Evolutionary conservation across 495 filamentous ascomycete species (phyloP), one percentile per base, ranked within the genome.

Genomic region (Hypomontagnella submonticulosa): DNA sequence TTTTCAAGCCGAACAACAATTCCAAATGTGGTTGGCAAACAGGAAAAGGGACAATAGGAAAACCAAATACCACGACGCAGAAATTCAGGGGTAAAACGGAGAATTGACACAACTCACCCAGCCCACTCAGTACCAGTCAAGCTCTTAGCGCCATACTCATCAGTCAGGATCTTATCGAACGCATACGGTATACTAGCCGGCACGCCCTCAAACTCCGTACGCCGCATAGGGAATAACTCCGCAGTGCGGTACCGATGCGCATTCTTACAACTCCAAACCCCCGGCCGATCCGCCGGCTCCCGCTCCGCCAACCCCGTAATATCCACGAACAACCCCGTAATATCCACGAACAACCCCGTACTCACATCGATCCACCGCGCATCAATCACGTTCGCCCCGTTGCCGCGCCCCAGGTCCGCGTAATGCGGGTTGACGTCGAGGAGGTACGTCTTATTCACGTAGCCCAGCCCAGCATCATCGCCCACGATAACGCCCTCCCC

Each of bases 271-370:
- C 84, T 86, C 88, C 88, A 90, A n/a, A 90, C 75, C 2, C 88
- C 87, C 1, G 89, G 89, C 20, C 64, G 32, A 3, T 71, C 70
- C 10, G 80, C 76, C 7, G 86, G 82, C 23, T 92, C 79, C n/a
- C 88, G 84, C 72, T 90, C 87, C 40, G 84, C 84, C 20, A 95
- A 74, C 19, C 86, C 92, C n/a, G 92, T 96, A 72, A 96, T 92
- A 70, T 96, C 92, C 71, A 96, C 89, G 79, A 89, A 96, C 54
- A 94, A 78, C 6, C 92, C 92, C 61, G 87, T 95, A 47, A 96
- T 92, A 70, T 96, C 92, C 71, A 96, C 89, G 79, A 89, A 96
- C 54, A 94, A 78, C 6, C 92, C 92, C 61, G 87, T 95, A 47
- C 77, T 73, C 16, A 84, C 80, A 74, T 96, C 92, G 63, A 96